A percentile compares a stretch with the other conserved stretches of the same genome.
phyloP scores from a whole-genome alignment of 192 early-diverging fungal genomes.

The Thoreauomyces humboldtii region DNA sequence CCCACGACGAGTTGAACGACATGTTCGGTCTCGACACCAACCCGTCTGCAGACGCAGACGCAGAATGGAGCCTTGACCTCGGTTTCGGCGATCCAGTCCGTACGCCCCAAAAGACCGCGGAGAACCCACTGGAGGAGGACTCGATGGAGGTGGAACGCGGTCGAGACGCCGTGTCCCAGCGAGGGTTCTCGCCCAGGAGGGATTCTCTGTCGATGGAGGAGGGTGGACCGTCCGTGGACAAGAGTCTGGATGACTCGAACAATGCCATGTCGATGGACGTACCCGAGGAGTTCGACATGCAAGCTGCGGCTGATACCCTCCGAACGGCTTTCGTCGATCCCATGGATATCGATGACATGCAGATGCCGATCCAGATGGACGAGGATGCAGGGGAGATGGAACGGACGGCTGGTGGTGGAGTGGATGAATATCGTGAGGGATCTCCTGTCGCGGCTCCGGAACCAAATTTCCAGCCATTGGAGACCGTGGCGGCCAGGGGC shows the following conservation, averaged over 20 bases:
- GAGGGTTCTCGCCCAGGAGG: constrained; percentile 21
- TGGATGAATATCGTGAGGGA: too few relatives aligned
- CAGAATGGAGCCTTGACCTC: constrained; percentile 36
- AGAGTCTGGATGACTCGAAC: constrained; percentile 12
- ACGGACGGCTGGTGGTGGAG: too few relatives aligned
- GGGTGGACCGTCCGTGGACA: background rate
- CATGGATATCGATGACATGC: constrained; percentile 25
- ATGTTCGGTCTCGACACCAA: constrained; percentile 15
- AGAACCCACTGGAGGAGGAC: constrained; percentile 2
- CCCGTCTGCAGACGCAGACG: constrained; percentile 3
- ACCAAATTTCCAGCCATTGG: background rate
- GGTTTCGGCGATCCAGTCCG: constrained; percentile 40
- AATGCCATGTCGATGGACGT: background rate
- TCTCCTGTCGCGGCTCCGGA: too few relatives aligned
- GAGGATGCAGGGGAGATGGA: too few relatives aligned
- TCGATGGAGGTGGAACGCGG: constrained; percentile 58
- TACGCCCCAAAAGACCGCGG: constrained; percentile 20
- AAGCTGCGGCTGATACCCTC: background rate
- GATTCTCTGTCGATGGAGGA: constrained; percentile 10
- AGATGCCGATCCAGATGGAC: too few relatives aligned
- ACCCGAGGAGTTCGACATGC: background rate
- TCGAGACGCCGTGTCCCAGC: constrained; percentile 41
- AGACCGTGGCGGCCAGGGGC: background rate
- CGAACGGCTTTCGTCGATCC: background rate
- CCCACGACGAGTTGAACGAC: constrained; percentile 22